Conservation (phyloP, 139 green algal species). For the Tetradesmus obliquus region DNA sequence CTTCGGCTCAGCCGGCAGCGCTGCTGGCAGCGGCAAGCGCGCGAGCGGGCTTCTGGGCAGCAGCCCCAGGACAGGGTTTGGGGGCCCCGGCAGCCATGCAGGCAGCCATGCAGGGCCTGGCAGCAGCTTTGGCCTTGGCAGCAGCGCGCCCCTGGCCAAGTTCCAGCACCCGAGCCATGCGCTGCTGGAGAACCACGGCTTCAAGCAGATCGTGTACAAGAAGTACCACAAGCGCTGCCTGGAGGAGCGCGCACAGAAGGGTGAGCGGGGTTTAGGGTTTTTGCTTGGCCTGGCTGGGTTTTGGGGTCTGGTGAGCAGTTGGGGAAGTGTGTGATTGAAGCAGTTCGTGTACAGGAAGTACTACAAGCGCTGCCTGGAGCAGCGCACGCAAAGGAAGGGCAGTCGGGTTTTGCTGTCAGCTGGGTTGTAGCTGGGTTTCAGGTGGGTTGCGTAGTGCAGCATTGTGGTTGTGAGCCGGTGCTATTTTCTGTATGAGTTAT, state of each 20-base stretch:
- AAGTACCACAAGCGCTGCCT: constrained; percentile 93
- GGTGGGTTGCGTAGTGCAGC: too few species aligned
- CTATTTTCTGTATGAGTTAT: too few species aligned
- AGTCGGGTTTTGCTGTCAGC: too few species aligned
- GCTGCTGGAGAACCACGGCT: constrained; percentile 94
- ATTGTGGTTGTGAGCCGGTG: too few species aligned
- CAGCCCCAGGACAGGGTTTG: not conserved
- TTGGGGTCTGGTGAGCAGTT: not conserved
- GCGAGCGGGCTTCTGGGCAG: not conserved
- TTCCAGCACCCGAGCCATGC: constrained; percentile 93
- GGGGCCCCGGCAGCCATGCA: not conserved
- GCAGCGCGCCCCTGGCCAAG: constrained; percentile 63
- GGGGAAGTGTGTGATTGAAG: constrained; percentile 76
- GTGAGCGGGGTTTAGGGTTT: constrained; percentile 41
- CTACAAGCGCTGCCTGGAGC: constrained; percentile 88
- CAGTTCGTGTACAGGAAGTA: constrained; percentile 93
- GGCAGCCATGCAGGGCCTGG: not conserved
- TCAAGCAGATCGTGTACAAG: constrained; percentile 93
- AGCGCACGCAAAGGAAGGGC: constrained; percentile 69
- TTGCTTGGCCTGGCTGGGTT: not conserved
- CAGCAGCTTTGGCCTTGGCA: not conserved
- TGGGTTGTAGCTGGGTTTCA: too few species aligned
- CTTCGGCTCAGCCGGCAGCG: constrained; percentile 42
- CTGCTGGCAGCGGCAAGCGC: not conserved
- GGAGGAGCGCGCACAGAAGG: constrained; percentile 81